Percentiles rank a stretch among this genome's conserved stretches.
phyloP scores from a whole-genome alignment of 352 stramenopile genomes.

The Phytophthora macrochlamydospora region DNA sequence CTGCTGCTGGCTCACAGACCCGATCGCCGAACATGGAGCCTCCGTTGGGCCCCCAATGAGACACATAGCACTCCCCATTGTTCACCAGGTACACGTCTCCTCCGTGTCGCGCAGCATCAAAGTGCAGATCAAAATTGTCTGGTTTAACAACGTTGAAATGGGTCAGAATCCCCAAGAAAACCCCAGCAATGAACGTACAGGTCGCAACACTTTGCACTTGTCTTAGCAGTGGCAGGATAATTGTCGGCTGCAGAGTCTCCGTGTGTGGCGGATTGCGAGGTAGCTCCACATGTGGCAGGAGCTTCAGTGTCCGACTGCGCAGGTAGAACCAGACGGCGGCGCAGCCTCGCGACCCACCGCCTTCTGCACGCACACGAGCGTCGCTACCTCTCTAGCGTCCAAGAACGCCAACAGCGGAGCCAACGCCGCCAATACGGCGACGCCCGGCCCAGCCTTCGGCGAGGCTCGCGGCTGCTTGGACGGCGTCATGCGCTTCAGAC shows the following conservation, averaged over 20 bases:
- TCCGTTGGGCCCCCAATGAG: constrained; percentile 46
- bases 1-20: constrained; percentile 34
- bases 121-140: constrained; percentile 60
- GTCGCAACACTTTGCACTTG: constrained; percentile 54
- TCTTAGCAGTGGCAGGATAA: constrained; percentile 51
- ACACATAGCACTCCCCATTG: constrained; percentile 37
- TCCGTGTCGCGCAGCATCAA: constrained; percentile 44
- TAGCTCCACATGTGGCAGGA: constrained; percentile 34
- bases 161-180: not conserved
- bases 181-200: constrained; percentile 35
- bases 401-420: constrained; percentile 64
- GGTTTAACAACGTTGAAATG: not conserved
- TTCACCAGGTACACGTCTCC: constrained; percentile 53
- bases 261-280: constrained; percentile 21
- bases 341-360: constrained; percentile 23
- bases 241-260: constrained; percentile 35
- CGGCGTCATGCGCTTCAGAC: constrained; percentile 19
- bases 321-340: constrained; percentile 53
- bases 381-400: constrained; percentile 37
- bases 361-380: constrained; percentile 40
- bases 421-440: constrained; percentile 39
- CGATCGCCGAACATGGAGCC: constrained; percentile 61
- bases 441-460: not conserved
- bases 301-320: constrained; percentile 26
- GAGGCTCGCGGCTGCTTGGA: constrained; percentile 22